Conservation (phyloP, 2,329 filamentous ascomycete genomes). For the Fusarium austroafricanum region DNA sequence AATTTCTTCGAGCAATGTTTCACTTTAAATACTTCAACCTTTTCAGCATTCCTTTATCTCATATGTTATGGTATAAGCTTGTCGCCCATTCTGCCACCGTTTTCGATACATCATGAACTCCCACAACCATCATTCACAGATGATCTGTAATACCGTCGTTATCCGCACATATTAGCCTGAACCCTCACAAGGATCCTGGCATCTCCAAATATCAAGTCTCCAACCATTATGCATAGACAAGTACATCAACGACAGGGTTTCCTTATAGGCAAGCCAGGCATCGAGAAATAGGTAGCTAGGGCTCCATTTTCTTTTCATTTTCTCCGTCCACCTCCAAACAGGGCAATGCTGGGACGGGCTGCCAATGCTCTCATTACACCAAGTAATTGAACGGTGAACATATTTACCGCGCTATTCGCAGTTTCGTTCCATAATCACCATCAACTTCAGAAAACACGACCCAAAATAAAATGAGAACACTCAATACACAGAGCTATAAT, state of each 20-base stretch:
- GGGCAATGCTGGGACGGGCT: background rate
- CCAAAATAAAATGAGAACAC: background rate
- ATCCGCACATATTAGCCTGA: too few species aligned
- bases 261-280: background rate
- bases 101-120: too few species aligned
- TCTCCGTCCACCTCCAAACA: background rate
- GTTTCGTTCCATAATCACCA: background rate
- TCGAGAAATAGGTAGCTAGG: background rate
- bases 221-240: too few species aligned
- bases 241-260: too few species aligned
- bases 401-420: background rate
- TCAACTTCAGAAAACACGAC: background rate
- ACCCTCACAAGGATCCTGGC: too few species aligned
- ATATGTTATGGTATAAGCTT: too few species aligned
- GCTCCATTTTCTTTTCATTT: background rate
- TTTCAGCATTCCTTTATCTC: background rate
- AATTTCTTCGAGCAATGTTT: background rate
- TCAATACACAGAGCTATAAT: constrained; percentile 11
- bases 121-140: too few species aligned
- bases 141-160: too few species aligned
- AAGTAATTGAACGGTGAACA: background rate
- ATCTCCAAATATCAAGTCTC: too few species aligned
- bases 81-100: background rate
- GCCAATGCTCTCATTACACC: background rate
- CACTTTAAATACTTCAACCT: background rate